These are phyloP conservation scores for Blastocladiella emersonii DNA, from an alignment of 371 early-diverging fungal species.

Conservation along the genomic window DNA sequence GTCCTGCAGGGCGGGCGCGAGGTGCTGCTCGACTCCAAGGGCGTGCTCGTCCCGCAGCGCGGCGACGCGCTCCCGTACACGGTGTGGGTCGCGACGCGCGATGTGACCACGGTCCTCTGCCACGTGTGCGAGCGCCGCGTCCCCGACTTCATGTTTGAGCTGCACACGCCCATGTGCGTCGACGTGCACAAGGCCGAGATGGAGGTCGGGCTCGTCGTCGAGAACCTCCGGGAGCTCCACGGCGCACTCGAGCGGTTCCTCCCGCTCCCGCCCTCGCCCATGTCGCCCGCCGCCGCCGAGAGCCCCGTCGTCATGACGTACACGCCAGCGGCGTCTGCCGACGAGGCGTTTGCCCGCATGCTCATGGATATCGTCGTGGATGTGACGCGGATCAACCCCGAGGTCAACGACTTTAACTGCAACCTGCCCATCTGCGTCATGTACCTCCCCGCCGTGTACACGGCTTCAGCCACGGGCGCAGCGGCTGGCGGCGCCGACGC, in stretches of 20 bases:
- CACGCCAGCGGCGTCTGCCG: slow-evolving; percentile 15
- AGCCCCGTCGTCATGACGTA: slow-evolving; percentile 10
- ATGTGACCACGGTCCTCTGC: slow-evolving; percentile 33
- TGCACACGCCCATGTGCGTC: slow-evolving; percentile 56
- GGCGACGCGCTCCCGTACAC: not conserved
- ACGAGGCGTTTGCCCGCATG: slow-evolving; percentile 17
- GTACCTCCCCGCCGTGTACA: not conserved
- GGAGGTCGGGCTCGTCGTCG: slow-evolving; percentile 54
- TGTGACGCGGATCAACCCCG: not conserved
- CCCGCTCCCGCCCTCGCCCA: slow-evolving; percentile 8
- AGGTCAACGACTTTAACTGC: not conserved
- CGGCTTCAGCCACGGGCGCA: too few relatives aligned
- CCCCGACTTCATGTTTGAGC: slow-evolving; percentile 56
- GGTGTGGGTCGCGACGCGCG: not conserved
- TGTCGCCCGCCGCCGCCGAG: slow-evolving; percentile 3
- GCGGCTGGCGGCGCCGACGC: too few relatives aligned
- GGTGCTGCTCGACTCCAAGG: not conserved
- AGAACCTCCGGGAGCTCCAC: slow-evolving; percentile 41
- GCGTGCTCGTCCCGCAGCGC: not conserved
- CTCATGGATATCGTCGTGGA: slow-evolving; percentile 19
- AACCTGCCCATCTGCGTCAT: not conserved
- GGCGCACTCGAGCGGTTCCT: slow-evolving; percentile 22
- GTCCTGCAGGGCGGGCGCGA: not conserved
- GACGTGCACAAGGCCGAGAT: slow-evolving; percentile 64
- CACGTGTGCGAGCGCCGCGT: slow-evolving; percentile 65